Evolutionary conservation across 208 protist genomes (phyloP).

Genomic region (Giardia duodenalis): DNA sequence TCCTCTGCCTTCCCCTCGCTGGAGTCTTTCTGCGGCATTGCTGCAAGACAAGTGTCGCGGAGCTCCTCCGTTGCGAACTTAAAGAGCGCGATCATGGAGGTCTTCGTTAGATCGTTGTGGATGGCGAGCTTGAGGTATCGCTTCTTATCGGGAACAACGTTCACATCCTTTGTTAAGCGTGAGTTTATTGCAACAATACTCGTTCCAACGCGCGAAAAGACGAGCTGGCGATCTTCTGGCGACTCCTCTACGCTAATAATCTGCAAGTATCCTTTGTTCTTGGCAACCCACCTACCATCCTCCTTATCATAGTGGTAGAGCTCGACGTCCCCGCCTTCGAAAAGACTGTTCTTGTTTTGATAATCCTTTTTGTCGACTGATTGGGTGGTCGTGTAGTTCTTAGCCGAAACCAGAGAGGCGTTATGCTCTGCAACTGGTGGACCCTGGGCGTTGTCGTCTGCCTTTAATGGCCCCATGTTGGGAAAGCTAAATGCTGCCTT

Average conservation of each 20-base stretch:
- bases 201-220: neutral
- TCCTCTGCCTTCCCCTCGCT: neutral
- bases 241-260: neutral
- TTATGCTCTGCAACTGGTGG: no score
- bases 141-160: neutral
- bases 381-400: no score
- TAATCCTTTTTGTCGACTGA: no score
- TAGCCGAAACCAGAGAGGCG: no score
- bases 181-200: neutral
- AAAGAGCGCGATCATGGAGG: neutral
- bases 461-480: no score
- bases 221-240: neutral
- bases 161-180: neutral
- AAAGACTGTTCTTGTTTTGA: neutral
- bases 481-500: no score
- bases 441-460: no score
- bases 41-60: neutral
- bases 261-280: neutral
- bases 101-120: neutral
- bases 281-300: neutral
- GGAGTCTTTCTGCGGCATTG: neutral
- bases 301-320: neutral
- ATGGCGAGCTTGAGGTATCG: neutral
- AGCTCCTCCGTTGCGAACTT: neutral
- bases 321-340: neutral